Base-by-base conservation (phyloP, 73 alveolate species). In the Blepharisma stoltei region DNA sequence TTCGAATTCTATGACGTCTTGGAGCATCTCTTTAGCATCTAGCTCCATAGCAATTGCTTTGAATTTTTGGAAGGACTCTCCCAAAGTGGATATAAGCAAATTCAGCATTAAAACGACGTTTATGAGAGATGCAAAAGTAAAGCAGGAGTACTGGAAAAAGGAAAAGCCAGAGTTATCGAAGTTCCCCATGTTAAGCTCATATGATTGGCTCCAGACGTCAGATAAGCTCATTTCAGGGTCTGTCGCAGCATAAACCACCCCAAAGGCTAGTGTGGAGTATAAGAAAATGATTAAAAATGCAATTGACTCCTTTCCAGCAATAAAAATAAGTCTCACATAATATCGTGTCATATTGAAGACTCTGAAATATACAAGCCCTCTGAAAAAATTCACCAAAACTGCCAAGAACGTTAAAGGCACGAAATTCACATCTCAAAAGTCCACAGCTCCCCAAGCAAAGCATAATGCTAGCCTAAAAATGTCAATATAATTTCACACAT, bases 331-430 rank as follows among this genome's bases (percentile, higher is more conserved):
- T 21, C 49, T 60, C 52, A 27, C 21, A 37, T 60, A 60, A 60
- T 25, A 60, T 60, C 76, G 14, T 25, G 76, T 60, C 49, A 25
- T 60, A 37, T 60, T 21, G 21, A 60, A 60, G 21, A 21, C 49
- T 60, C 76, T 60, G 76, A 60, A 60, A 60, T 27, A 60, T 11
- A 21, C 14, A 60, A 60, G 41, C 21, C 76, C 76, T 60, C 76
- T 60, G 21, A 60, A 37, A 21, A 37, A 60, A 27, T 60, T 60
- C 21, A 60, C 21, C 49, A 60, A 25, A 3, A 37, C 76, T 71
- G 21, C n/a, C 14, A 60, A 60, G 18, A 9, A 60, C 2, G 76
- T 60, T 14, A 60, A 60, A 11, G 66, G 23, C 0, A 14, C 23
- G 4, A 52, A 52, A 4, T 4, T 52, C 66, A 52, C 66, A 52